Evolutionary conservation across 129 eudicot genomes (phyloP).

Genomic region (Centrapalus pauciflorus): DNA sequence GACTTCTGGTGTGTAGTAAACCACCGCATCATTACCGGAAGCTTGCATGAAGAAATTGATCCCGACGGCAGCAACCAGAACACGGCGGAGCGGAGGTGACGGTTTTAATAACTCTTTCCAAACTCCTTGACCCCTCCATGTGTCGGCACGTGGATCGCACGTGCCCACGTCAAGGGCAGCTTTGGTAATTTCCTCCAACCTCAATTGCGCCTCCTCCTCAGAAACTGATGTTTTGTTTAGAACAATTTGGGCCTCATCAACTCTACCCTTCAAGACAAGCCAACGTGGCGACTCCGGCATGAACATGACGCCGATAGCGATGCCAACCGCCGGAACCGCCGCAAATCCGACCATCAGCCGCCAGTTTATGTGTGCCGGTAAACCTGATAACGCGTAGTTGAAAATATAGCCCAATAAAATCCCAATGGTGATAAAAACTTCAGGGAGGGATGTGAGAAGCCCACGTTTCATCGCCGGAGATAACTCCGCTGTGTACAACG

Average conservation of each 20-base stretch:
- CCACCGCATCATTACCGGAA: constrained; percentile 87
- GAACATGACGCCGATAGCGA: constrained; percentile 49
- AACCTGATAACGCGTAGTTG: constrained; percentile 47
- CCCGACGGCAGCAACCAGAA: constrained; percentile 70
- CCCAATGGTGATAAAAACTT: constrained; percentile 70
- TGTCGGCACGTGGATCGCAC: constrained; percentile 1
- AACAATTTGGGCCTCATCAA: constrained; percentile 44
- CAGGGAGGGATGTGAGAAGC: constrained; percentile 78
- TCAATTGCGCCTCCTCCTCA: constrained; percentile 47
- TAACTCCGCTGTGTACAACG: constrained; percentile 77
- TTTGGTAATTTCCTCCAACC: constrained; percentile 54
- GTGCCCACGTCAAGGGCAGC: constrained; percentile 26
- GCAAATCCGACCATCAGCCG: constrained; percentile 78
- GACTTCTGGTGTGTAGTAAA: constrained; percentile 75
- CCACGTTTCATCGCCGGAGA: constrained; percentile 86
- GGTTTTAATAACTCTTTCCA: constrained; percentile 71
- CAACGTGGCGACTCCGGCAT: constrained; percentile 98
- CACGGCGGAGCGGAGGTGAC: constrained; percentile 37
- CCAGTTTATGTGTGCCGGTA: constrained; percentile 53
- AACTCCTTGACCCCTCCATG: constrained; percentile 59
- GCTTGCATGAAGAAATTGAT: constrained; percentile 96
- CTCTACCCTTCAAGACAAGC: constrained; percentile 69
- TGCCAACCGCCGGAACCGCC: constrained; percentile 55
- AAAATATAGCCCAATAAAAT: constrained; percentile 60
- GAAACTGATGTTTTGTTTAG: constrained; percentile 37